Conservation (phyloP, 2,329 filamentous ascomycete species). For the Scytalidium sp. region DNA sequence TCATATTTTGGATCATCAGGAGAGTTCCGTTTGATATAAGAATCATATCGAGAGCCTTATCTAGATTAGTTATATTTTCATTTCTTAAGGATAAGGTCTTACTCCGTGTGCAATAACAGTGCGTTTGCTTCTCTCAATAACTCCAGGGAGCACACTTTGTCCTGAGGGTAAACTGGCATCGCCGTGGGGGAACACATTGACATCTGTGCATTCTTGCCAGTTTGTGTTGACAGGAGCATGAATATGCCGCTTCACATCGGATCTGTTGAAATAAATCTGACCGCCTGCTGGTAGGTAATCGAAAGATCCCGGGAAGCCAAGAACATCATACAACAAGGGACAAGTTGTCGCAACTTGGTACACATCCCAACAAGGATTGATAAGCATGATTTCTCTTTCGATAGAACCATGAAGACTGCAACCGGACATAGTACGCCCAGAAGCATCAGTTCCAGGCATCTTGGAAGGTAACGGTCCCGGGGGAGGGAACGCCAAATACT, state of each 20-base stretch:
- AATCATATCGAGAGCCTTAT: slow-evolving; percentile 46
- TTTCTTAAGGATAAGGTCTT: slow-evolving; percentile 39
- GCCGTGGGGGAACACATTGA: slow-evolving; percentile 41
- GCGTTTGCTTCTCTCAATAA: slow-evolving; percentile 71
- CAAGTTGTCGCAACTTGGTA: slow-evolving; percentile 74
- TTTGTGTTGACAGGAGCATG: slow-evolving; percentile 63
- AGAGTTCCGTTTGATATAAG: slow-evolving; percentile 59
- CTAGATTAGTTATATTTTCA: slow-evolving; percentile 29
- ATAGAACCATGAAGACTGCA: slow-evolving; percentile 61
- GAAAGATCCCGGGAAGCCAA: slow-evolving; percentile 65
- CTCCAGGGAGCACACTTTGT: slow-evolving; percentile 59
- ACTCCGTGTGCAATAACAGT: slow-evolving; percentile 72
- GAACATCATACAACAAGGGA: slow-evolving; percentile 65
- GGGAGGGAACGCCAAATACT: slow-evolving; percentile 68
- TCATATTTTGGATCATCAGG: slow-evolving; percentile 66
- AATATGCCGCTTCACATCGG: slow-evolving; percentile 59
- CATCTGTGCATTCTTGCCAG: slow-evolving; percentile 55
- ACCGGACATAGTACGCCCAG: slow-evolving; percentile 32
- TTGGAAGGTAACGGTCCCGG: slow-evolving; percentile 52
- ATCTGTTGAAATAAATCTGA: slow-evolving; percentile 59
- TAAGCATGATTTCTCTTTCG: slow-evolving; percentile 44
- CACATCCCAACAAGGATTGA: slow-evolving; percentile 78
- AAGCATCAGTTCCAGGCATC: slow-evolving; percentile 40
- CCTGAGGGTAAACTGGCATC: slow-evolving; percentile 54
- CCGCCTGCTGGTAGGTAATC: slow-evolving; percentile 62